Conservation (phyloP, 2,329 filamentous ascomycete genomes). For the Nemania sp. region DNA sequence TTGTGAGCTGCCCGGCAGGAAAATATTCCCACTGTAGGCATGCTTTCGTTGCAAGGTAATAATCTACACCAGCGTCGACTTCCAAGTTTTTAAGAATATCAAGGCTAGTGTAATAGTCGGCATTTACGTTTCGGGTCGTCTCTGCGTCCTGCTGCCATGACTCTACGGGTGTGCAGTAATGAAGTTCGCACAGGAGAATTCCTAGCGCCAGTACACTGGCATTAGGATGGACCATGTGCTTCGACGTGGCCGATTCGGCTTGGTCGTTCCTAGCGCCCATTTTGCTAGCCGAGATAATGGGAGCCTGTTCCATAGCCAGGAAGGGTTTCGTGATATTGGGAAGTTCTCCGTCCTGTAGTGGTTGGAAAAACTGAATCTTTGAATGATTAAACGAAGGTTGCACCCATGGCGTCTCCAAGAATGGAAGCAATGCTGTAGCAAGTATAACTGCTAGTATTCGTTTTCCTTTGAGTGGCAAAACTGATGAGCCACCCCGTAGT, state of each 20-base stretch:
- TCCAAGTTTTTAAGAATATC: constrained; percentile 4
- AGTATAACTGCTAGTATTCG: constrained; percentile 2
- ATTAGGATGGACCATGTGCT: constrained; percentile 7
- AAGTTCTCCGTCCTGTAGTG: constrained; percentile 1
- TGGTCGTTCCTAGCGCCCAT: background rate
- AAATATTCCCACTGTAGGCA: constrained; percentile 7
- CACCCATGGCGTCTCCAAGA: constrained; percentile 9
- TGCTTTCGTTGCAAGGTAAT: constrained; percentile 11
- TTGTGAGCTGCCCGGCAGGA: background rate
- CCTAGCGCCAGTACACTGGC: constrained; percentile 6
- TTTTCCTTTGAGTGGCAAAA: constrained; percentile 7
- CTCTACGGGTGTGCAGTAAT: constrained; percentile 12
- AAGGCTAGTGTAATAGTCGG: constrained; percentile 7
- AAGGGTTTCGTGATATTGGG: constrained; percentile 16
- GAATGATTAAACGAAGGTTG: constrained; percentile 10
- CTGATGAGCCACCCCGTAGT: constrained; percentile 4
- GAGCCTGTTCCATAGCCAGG: constrained; percentile 3
- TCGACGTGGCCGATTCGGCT: background rate
- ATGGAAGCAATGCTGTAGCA: constrained; percentile 4
- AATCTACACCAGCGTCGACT: constrained; percentile 9
- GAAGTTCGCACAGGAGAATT: constrained; percentile 13
- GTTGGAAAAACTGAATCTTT: constrained; percentile 11
- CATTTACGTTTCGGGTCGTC: constrained; percentile 1
- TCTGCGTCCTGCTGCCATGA: background rate
- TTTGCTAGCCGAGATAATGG: constrained; percentile 1